phyloP scores from a whole-genome alignment of 2,329 filamentous ascomycete genomes.

The Beauveria brongniartii region DNA sequence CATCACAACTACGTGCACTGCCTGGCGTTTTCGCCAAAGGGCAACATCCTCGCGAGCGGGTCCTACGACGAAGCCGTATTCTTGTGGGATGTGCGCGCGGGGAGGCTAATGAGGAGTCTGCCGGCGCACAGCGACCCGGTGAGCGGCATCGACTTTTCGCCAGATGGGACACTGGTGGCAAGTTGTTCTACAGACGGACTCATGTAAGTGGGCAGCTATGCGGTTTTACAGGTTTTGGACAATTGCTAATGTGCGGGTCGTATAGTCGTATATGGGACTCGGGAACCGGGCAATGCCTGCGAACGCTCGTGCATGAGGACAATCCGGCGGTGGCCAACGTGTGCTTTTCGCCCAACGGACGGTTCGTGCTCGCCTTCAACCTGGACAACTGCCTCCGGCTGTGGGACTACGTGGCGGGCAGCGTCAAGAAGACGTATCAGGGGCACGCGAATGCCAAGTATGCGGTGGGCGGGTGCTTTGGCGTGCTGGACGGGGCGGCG shows the following conservation, averaged over 20 bases:
- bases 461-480: constrained; percentile 80
- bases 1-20: constrained; percentile 97
- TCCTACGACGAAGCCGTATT: constrained; percentile 97
- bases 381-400: constrained; percentile 83
- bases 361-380: constrained; percentile 85
- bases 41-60: constrained; percentile 91
- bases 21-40: constrained; percentile 92
- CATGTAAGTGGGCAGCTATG: constrained; percentile 47
- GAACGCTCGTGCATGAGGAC: constrained; percentile 93
- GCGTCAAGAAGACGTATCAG: constrained; percentile 94
- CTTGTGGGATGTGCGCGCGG: constrained; percentile 88
- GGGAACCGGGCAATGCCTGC: constrained; percentile 85
- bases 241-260: constrained; percentile 1
- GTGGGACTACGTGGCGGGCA: constrained; percentile 90
- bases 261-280: constrained; percentile 86
- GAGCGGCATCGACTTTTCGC: constrained; percentile 83
- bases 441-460: constrained; percentile 80
- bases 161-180: constrained; percentile 85
- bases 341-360: constrained; percentile 88
- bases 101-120: constrained; percentile 77
- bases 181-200: constrained; percentile 88
- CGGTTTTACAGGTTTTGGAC: not conserved
- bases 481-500: constrained; percentile 37
- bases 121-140: constrained; percentile 95
- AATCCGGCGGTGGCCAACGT: constrained; percentile 85